phyloP scores from a whole-genome alignment of 305 asterid genomes.

The Solanum hybrid region DNA sequence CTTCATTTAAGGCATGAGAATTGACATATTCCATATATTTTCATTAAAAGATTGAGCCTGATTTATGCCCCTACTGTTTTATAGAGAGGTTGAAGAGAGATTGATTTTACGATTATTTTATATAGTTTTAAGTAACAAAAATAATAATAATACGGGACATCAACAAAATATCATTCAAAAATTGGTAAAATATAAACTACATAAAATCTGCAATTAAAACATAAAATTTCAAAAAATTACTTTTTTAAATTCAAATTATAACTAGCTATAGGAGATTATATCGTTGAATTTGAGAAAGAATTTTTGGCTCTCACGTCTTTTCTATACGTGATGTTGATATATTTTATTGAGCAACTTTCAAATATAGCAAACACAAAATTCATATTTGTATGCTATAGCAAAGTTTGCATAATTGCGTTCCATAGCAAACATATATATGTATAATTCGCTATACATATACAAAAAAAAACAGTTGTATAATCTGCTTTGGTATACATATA shows the following conservation, averaged over 20 bases:
- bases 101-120: background rate
- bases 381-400: too few relatives aligned
- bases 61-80: background rate
- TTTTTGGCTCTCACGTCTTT: background rate
- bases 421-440: too few relatives aligned
- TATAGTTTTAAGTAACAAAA: background rate
- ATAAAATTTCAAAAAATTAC: background rate
- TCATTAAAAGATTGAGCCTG: background rate
- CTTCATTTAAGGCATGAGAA: background rate
- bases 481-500: too few relatives aligned
- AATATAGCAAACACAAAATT: too few relatives aligned
- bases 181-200: background rate
- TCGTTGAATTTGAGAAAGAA: background rate
- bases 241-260: accelerated
- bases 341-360: too few relatives aligned
- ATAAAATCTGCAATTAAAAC: background rate
- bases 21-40: background rate
- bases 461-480: too few relatives aligned
- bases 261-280: background rate
- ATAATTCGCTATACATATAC: too few relatives aligned
- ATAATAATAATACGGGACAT: too few relatives aligned
- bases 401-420: too few relatives aligned
- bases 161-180: background rate
- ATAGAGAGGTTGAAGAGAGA: background rate
- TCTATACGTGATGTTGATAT: background rate